phyloP scores from a whole-genome alignment of 164 flowering plant species.

The Umbellularia californica region DNA sequence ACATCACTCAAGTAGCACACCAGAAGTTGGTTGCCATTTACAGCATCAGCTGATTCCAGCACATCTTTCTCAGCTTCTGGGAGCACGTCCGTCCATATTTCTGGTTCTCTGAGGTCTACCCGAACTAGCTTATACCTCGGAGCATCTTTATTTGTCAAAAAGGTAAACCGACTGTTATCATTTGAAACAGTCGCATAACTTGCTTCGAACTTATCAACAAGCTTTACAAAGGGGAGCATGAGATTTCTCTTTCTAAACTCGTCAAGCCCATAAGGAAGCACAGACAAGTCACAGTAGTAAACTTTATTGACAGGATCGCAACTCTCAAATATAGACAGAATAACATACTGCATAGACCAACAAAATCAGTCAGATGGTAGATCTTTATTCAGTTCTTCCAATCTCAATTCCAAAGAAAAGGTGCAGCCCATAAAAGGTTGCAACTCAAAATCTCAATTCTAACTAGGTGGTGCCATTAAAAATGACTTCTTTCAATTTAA shows the following conservation, averaged over 20 bases:
- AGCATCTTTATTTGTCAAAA: constrained; percentile 83
- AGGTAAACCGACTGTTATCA: constrained; percentile 84
- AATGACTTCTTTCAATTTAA: not conserved
- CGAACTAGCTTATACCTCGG: constrained; percentile 82
- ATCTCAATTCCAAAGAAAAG: not conserved
- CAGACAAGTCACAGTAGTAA: constrained; percentile 78
- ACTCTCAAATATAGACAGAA: constrained; percentile 53
- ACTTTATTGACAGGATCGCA: constrained; percentile 89
- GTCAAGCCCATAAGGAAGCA: constrained; percentile 71
- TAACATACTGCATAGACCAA: constrained; percentile 58
- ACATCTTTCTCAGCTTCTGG: constrained; percentile 76
- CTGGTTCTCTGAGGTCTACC: constrained; percentile 81
- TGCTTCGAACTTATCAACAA: constrained; percentile 85
- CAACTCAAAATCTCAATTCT: not conserved
- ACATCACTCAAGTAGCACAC: constrained; percentile 89
- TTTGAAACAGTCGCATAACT: constrained; percentile 63
- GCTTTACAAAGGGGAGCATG: constrained; percentile 80
- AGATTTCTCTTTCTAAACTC: constrained; percentile 41
- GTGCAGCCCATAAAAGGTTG: not conserved
- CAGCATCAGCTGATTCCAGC: constrained; percentile 73
- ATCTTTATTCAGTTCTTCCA: not conserved
- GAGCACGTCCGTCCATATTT: constrained; percentile 66
- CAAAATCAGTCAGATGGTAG: not conserved
- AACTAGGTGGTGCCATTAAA: not conserved
- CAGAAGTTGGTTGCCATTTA: constrained; percentile 63